Conservation (phyloP, 2,329 filamentous ascomycete species). For the Botryosphaeria dothidea region DNA sequence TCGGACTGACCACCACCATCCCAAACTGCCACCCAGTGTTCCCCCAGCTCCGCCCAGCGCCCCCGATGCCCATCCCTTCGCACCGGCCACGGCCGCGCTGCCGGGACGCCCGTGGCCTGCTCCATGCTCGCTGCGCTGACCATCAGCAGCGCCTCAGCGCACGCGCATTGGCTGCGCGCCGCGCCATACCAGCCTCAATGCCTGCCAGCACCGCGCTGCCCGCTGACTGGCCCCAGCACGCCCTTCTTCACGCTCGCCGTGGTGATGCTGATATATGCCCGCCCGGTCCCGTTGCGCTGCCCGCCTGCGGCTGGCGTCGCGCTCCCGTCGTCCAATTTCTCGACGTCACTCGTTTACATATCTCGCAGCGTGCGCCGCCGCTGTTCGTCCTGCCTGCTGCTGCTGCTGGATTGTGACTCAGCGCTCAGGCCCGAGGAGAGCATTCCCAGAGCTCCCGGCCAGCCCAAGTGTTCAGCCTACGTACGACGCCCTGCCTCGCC, state of each 20-base stretch:
- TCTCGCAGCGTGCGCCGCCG: not conserved
- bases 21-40: constrained; percentile 8
- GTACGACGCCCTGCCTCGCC: not conserved
- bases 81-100: constrained; percentile 10
- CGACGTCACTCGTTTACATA: constrained; percentile 15
- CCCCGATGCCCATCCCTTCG: constrained; percentile 11
- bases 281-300: constrained; percentile 29
- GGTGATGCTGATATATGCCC: constrained; percentile 30
- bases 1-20: constrained; percentile 15
- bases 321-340: not conserved
- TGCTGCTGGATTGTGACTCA: constrained; percentile 34
- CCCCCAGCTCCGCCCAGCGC: constrained; percentile 15
- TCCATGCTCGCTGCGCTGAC: constrained; percentile 14
- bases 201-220: constrained; percentile 11
- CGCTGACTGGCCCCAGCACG: constrained; percentile 25
- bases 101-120: constrained; percentile 9
- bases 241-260: constrained; percentile 21
- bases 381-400: not conserved
- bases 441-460: constrained; percentile 5
- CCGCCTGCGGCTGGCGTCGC: constrained; percentile 12
- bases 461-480: not conserved
- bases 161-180: constrained; percentile 30
- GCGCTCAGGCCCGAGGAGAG: constrained; percentile 32
- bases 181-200: constrained; percentile 25
- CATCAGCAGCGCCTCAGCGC: constrained; percentile 25